phyloP scores from a whole-genome alignment of 768 basidiomycete species.

The Infundibulicybe gibba region DNA sequence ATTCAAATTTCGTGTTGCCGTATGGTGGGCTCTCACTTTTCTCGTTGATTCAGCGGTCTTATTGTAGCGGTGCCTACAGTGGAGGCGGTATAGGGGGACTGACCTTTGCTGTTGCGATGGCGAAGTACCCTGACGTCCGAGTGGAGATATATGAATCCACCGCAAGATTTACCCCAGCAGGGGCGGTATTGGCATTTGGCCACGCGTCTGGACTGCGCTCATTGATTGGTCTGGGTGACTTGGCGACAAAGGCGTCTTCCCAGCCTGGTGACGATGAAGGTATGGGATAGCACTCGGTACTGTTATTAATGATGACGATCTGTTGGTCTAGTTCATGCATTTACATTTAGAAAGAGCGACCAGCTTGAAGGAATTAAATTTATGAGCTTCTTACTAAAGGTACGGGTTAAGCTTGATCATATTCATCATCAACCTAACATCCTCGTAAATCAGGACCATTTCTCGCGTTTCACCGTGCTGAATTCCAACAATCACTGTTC shows the following conservation, averaged over 20 bases:
- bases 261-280: slow-evolving; percentile 19
- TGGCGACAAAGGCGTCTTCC: slow-evolving; percentile 16
- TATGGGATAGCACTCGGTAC: slow-evolving; percentile 12
- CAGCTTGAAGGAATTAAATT: slow-evolving; percentile 20
- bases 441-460: slow-evolving; percentile 12
- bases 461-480: slow-evolving; percentile 43
- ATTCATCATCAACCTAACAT: neutral
- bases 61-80: slow-evolving; percentile 2
- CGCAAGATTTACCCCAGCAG: slow-evolving; percentile 29
- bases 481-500: slow-evolving; percentile 43
- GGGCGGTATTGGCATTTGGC: slow-evolving; percentile 38
- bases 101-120: slow-evolving; percentile 18
- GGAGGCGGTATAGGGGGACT: slow-evolving; percentile 26
- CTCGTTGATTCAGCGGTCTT: no score
- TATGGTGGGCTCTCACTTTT: neutral
- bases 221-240: slow-evolving; percentile 34
- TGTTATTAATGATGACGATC: neutral
- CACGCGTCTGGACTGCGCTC: slow-evolving; percentile 37
- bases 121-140: slow-evolving; percentile 29
- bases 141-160: slow-evolving; percentile 42
- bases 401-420: slow-evolving; percentile 1
- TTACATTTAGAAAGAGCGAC: slow-evolving; percentile 29
- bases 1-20: neutral
- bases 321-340: slow-evolving; percentile 13
- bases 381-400: slow-evolving; percentile 23